phyloP scores from a whole-genome alignment of 257 asterid species.

The Solanum microdontum region DNA sequence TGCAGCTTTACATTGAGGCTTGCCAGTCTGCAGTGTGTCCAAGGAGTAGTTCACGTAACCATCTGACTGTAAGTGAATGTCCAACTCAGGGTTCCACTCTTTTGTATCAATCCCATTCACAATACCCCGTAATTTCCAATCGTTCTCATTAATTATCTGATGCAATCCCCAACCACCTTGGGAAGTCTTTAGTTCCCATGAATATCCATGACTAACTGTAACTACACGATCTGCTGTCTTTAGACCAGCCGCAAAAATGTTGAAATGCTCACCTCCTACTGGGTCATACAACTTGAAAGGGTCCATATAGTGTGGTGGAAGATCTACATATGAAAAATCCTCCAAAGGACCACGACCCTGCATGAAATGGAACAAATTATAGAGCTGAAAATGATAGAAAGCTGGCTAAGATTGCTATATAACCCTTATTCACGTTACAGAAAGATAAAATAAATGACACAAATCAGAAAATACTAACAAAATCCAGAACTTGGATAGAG shows the following conservation, averaged over 20 bases:
- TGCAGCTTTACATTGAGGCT: conserved; percentile 73
- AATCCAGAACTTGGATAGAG: neutral
- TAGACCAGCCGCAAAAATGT: conserved; percentile 90
- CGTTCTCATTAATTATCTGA: conserved; percentile 53
- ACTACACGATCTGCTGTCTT: conserved; percentile 78
- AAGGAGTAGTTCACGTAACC: conserved; percentile 75
- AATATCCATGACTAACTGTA: conserved; percentile 81
- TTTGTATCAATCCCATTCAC: conserved; percentile 88
- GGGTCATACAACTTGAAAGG: conserved; percentile 73
- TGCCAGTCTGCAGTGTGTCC: conserved; percentile 58
- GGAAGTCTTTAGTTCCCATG: conserved; percentile 80
- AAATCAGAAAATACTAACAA: neutral
- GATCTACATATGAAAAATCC: conserved; percentile 53
- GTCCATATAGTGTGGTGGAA: conserved; percentile 66
- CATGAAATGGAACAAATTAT: neutral
- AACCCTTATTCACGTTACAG: neutral
- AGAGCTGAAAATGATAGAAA: neutral
- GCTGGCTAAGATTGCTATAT: neutral
- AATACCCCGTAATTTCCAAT: conserved; percentile 81
- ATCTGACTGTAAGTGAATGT: conserved; percentile 59
- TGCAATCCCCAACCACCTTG: conserved; percentile 99
- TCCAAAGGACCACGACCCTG: conserved; percentile 96
- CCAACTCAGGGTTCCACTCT: conserved; percentile 83
- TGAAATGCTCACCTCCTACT: conserved; percentile 86
- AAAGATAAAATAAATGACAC: neutral